Evolutionary conservation across 129 eudicot species (phyloP), one percentile per base, ranked within the genome.

Genomic region (Escallonia rubra): DNA sequence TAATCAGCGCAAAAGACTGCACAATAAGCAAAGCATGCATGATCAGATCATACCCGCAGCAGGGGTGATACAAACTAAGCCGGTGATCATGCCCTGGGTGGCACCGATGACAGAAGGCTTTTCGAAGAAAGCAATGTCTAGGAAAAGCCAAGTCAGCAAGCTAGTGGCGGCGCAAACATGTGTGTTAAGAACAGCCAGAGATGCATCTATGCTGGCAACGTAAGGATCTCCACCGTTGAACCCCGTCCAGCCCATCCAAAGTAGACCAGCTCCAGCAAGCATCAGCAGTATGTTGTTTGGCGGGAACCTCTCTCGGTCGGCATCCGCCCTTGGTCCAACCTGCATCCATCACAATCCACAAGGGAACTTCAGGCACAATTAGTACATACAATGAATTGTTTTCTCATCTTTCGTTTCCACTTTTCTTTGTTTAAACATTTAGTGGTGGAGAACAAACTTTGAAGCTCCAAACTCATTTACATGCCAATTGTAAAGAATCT

Each of bases 181-280:
- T 10, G 96, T 89, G 78, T 89, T 89, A 63, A 89, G 83, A 42
- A 89, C 89, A 45, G 96, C 92, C 1, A 89, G 79, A 43, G 96
- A 82, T 65, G 96, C 96, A 61, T 89, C 92, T 11, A 67, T 74
- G 66, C 92, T 89, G 44, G 86, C 96, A 78, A 71, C 73, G 57
- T 85, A 89, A 43, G 96, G 96, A 80, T 85, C 96, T 64, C 92
- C 96, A 4, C 92, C 89, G 39, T 89, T 89, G 89, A 89, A 89
- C 43, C 96, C 92, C 0, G 89, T 89, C 96, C 96, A 89, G 4
- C 96, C 96, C 96, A 89, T 89, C 96, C 96, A 89, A 61, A 89
- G 74, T 59, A 85, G 50, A 5, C 96, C 96, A 23, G 96, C 96
- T 47, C 96, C 96, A 7, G 89, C 85, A 43, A 89, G 83, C 96